Percentiles rank a stretch among this genome's conserved stretches.
Evolutionary conservation across 176 grass and related monocot genomes (phyloP).

Genomic region (Avena eriantha): DNA sequence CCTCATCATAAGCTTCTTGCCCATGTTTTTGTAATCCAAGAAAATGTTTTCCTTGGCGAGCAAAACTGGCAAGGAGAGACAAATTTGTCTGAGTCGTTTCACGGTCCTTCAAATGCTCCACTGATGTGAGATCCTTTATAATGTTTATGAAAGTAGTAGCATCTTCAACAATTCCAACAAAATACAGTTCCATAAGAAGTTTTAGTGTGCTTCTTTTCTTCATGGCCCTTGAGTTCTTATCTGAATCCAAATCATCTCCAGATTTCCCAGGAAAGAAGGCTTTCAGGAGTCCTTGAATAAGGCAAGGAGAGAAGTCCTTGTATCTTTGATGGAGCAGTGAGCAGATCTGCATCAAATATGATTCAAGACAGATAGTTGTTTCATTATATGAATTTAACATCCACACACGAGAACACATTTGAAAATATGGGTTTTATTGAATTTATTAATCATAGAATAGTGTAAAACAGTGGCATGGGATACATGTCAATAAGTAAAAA

Average conservation of each 20-base stretch:
- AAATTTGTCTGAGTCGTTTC: slow-evolving; percentile 91
- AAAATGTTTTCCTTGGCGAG: slow-evolving; percentile 75
- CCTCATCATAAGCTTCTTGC: slow-evolving; percentile 78
- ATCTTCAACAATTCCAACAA: slow-evolving; percentile 95
- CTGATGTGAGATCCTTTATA: slow-evolving; percentile 83
- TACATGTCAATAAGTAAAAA: slow-evolving; percentile 1
- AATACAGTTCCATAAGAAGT: slow-evolving; percentile 91
- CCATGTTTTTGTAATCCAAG: slow-evolving; percentile 64
- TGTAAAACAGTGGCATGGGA: slow-evolving; percentile 1
- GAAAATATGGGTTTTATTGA: background rate
- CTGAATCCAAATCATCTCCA: slow-evolving; percentile 79
- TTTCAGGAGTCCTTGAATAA: slow-evolving; percentile 86
- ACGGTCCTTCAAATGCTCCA: slow-evolving; percentile 81
- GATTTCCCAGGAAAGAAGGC: slow-evolving; percentile 81
- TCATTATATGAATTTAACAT: slow-evolving; percentile 13
- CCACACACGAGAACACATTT: slow-evolving; percentile 17
- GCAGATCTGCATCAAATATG: slow-evolving; percentile 64
- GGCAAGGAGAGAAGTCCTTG: slow-evolving; percentile 90
- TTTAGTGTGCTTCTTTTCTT: slow-evolving; percentile 93
- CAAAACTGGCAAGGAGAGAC: slow-evolving; percentile 83
- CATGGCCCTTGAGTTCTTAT: slow-evolving; percentile 81
- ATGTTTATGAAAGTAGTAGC: slow-evolving; percentile 72
- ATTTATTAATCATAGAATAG: slow-evolving; percentile 29
- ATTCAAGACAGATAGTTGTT: slow-evolving; percentile 6
- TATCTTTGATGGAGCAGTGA: slow-evolving; percentile 96